Evolutionary conservation across 1,284 basidiomycete species (phyloP).

Genomic region (Pseudozyma flocculosa): DNA sequence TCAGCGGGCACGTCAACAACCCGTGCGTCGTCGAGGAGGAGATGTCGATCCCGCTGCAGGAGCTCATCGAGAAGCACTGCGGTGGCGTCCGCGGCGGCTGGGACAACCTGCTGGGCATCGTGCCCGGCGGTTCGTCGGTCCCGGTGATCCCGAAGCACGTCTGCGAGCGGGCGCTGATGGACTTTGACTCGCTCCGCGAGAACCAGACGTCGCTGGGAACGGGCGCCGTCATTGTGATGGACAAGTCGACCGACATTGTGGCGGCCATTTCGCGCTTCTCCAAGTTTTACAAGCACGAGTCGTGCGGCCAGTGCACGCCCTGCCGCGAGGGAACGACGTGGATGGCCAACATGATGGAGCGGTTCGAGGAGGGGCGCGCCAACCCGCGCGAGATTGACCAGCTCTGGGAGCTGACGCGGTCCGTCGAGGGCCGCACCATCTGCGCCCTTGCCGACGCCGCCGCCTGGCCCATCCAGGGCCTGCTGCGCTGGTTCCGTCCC

Average conservation of each 20-base stretch:
- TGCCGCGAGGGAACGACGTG: slow-evolving; percentile 77
- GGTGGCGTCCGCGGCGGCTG: slow-evolving; percentile 92
- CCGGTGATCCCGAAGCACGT: slow-evolving; percentile 78
- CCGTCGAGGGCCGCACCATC: slow-evolving; percentile 83
- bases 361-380: slow-evolving; percentile 79
- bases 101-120: slow-evolving; percentile 91
- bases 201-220: slow-evolving; percentile 92
- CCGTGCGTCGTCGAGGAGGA: slow-evolving; percentile 98
- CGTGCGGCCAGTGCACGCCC: slow-evolving; percentile 96
- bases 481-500: slow-evolving; percentile 89
- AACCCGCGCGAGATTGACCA: slow-evolving; percentile 95
- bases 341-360: slow-evolving; percentile 57
- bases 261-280: slow-evolving; percentile 87
- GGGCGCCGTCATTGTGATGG: slow-evolving; percentile 98
- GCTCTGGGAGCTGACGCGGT: slow-evolving; percentile 67
- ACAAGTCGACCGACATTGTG: slow-evolving; percentile 88
- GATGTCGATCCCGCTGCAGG: slow-evolving; percentile 94
- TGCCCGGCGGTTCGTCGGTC: slow-evolving; percentile 92
- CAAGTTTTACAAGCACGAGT: slow-evolving; percentile 78
- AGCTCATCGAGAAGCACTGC: slow-evolving; percentile 93
- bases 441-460: slow-evolving; percentile 96
- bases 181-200: slow-evolving; percentile 96
- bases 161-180: slow-evolving; percentile 67
- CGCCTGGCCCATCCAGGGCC: slow-evolving; percentile 93
- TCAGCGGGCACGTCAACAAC: slow-evolving; percentile 96